phyloP scores from a whole-genome alignment of 345 rosid species.

The Jatropha curcas region DNA sequence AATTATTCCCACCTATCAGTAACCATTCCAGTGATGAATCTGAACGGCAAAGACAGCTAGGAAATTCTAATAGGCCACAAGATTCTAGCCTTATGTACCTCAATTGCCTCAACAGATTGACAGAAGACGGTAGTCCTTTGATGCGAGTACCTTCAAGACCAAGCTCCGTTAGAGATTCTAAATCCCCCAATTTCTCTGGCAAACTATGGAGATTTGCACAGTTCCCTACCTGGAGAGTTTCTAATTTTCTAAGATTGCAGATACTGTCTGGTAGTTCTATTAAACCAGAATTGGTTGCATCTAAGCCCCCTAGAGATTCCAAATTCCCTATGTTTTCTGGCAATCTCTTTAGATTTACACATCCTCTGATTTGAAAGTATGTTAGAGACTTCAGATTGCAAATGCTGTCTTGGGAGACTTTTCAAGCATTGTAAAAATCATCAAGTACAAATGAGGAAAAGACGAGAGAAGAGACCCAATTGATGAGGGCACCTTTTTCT shows the following conservation, averaged over 20 bases:
- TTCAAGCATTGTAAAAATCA: too few relatives aligned
- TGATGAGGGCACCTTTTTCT: background rate
- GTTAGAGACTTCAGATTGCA: too few relatives aligned
- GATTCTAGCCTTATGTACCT: background rate
- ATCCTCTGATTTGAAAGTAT: constrained; percentile 13
- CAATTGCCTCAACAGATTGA: background rate
- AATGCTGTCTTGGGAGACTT: too few relatives aligned
- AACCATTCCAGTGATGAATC: background rate
- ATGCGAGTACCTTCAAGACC: background rate
- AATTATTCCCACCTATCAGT: background rate
- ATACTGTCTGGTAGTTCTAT: too few relatives aligned
- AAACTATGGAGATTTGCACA: background rate
- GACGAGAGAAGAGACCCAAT: background rate
- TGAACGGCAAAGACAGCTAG: background rate
- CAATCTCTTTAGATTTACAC: constrained; percentile 30
- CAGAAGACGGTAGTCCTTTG: background rate
- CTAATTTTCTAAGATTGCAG: background rate
- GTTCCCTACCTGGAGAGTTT: background rate
- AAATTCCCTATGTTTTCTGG: constrained; percentile 27
- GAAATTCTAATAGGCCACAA: background rate
- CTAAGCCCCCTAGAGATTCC: background rate
- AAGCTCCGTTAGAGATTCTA: background rate
- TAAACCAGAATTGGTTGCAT: too few relatives aligned
- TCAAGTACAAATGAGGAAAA: background rate
- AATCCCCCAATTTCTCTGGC: background rate